Percentiles rank a stretch among this genome's conserved stretches.
phyloP scores from a whole-genome alignment of 495 filamentous ascomycete species.

The Annulohypoxylon moriforme region DNA sequence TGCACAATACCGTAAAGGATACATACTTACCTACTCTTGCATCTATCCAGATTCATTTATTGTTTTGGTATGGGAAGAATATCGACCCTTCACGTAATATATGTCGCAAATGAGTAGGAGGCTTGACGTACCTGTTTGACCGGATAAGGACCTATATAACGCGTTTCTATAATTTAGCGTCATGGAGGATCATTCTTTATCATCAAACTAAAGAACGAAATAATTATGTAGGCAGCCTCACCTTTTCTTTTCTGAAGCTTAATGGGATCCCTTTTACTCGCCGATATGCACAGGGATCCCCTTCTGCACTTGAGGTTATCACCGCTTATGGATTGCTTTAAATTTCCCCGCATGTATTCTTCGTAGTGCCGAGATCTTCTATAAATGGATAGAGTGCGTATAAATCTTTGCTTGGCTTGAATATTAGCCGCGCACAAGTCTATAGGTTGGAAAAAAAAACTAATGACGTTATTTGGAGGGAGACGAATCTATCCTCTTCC shows the following conservation, averaged over 20 bases:
- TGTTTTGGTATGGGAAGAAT: too few relatives aligned
- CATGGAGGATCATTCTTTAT: too few relatives aligned
- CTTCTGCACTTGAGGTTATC: background rate
- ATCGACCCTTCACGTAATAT: too few relatives aligned
- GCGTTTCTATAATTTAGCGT: too few relatives aligned
- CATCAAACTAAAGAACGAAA: too few relatives aligned
- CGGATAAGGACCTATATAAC: too few relatives aligned
- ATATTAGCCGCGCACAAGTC: conserved; percentile 36
- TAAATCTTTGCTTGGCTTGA: conserved; percentile 1
- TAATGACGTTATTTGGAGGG: background rate
- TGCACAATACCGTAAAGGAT: too few relatives aligned
- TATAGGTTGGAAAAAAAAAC: conserved; percentile 39
- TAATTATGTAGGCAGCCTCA: background rate
- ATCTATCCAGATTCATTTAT: too few relatives aligned
- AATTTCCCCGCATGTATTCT: conserved; percentile 34
- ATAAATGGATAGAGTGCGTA: conserved; percentile 12
- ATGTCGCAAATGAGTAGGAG: too few relatives aligned
- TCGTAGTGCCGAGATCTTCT: conserved; percentile 38
- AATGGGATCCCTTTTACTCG: background rate
- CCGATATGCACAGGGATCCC: background rate
- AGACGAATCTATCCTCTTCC: conserved; percentile 1
- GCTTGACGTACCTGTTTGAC: too few relatives aligned
- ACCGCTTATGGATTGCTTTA: background rate
- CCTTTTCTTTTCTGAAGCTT: too few relatives aligned
- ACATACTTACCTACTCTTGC: too few relatives aligned